Evolutionary conservation across 108 stramenopile genomes (phyloP), one percentile per base, ranked within the genome.

Genomic region (Skeletonema tropicum): DNA sequence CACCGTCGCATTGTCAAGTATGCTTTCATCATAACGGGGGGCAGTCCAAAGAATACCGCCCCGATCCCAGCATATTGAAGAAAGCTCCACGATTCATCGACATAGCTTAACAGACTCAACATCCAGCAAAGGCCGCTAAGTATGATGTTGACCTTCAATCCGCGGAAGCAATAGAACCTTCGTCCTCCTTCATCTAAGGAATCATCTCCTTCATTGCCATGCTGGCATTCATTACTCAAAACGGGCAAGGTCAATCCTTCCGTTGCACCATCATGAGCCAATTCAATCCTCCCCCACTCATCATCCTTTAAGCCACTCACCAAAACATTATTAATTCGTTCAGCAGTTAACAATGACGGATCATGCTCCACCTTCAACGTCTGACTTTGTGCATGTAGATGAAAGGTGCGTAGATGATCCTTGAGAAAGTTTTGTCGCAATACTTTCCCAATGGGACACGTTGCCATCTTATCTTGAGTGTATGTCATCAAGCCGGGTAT

Each of bases 351-450:
- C 30, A 81, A 63, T 3, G 74, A 48, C 3, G 92, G 90, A 68
- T 93, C 82, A 77, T 93, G 92, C 71, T 93, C 90, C 15, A 89
- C 83, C 75, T 93, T 93, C 32, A 93, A 42, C 17, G 89, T 89
- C 33, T 85, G 68, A 35, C 85, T 83, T 10, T 81, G 57, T 14
- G 76, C 75, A 70, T 90, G 86, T 8, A 86, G 74, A 64, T 85
- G 86, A 49, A 90, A 64, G 14, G 88, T 80, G 36, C 90, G 87
- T 12, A 90, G 72, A 57, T 91, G 85, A 25, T 77, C 65, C 7
- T 85, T 76, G 63, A 86, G 68, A 69, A 86, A 89, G 35, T 82
- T 86, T 77, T 87, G 76, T 45, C 70, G 60, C 11, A 89, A 62
- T 13, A 80, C 46, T 21, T 83, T 87, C 59, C 83, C 76, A 9